Evolutionary conservation across 139 green algal genomes (phyloP), one percentile per base, ranked within the genome.

Genomic region (Coelastrella sp.): DNA sequence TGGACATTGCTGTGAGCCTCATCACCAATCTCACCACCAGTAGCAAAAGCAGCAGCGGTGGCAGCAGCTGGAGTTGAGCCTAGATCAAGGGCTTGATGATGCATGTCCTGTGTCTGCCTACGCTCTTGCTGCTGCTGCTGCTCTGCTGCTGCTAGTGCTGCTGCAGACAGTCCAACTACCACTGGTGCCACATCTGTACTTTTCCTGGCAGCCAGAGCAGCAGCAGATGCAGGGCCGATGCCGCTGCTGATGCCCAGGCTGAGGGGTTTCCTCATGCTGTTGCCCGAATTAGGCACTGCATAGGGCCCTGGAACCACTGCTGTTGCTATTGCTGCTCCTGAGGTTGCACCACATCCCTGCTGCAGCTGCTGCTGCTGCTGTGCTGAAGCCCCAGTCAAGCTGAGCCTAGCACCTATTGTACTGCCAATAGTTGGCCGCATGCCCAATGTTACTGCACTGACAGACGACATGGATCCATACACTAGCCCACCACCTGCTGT

Each of bases 61-160:
- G 68, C 4, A 7, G 15, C 24, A 19, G 14, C 14, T 70, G 63
- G 63, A 15, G 0, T 70, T 12, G 63, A 70, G 6, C 63, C 63
- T 17, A 7, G 63, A 9, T 70, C 68, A 10, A 76, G 8, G 17
- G 68, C 8, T 76, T 76, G 10, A 8, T 72, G 12, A 17, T 17
- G 63, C 12, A 17, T 3, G 12, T 72, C 63, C 15, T 17, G 15
- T 17, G 63, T 49, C 35, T 49, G 35, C 35, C 35, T 49, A 49
- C 35, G 35, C 3, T 70, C 12, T 15, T 70, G 63, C 63, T 70
- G 63, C 63, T 70, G 63, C 63, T 70, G 63, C 63, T 70, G 63
- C 63, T 70, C 68, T 35, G 68, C 68, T 76, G 68, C 68, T 76
- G 74, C 74, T 24, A 80, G 25, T 80, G 74, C 74, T 19, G 74